These are phyloP conservation scores for Mortierella sp. DNA, from an alignment of 371 early-diverging fungal species.

Conservation along the genomic window DNA sequence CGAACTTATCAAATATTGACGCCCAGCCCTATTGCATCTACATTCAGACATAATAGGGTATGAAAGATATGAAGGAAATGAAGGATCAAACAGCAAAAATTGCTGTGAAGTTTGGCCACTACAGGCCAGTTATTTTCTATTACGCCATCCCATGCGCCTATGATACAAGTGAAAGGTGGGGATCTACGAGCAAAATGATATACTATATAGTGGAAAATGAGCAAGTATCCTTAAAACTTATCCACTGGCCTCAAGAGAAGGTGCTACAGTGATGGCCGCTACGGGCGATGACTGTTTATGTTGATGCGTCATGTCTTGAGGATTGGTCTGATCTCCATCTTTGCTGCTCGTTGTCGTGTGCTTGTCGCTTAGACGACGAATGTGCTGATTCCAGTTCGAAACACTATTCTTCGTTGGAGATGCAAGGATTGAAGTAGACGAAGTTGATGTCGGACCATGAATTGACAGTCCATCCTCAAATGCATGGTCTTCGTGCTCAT, in stretches of 20 bases:
- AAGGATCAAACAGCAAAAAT: neutral
- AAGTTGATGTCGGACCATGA: neutral
- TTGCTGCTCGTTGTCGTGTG: neutral
- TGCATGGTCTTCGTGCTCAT: neutral
- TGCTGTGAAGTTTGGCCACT: no score
- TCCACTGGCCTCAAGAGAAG: slow-evolving; percentile 20
- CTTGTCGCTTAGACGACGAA: slow-evolving; percentile 20
- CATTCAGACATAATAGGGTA: neutral
- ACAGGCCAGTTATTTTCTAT: no score
- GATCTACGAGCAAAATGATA: no score
- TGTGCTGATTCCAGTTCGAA: neutral
- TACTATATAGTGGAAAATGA: no score
- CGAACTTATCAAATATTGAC: no score
- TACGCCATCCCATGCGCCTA: no score
- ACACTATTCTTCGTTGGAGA: neutral
- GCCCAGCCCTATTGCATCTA: no score
- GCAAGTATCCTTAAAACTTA: neutral
- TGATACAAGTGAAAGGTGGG: no score
- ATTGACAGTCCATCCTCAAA: neutral
- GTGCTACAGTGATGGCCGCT: slow-evolving; percentile 3
- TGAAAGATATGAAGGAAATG: neutral
- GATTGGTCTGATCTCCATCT: neutral
- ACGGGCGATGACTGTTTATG: slow-evolving; percentile 14
- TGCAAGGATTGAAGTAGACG: neutral
- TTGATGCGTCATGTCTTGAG: slow-evolving; percentile 8